These are phyloP conservation scores for Clonostachys sp. DNA, from an alignment of 2,329 filamentous ascomycete genomes.

Conservation along the genomic window DNA sequence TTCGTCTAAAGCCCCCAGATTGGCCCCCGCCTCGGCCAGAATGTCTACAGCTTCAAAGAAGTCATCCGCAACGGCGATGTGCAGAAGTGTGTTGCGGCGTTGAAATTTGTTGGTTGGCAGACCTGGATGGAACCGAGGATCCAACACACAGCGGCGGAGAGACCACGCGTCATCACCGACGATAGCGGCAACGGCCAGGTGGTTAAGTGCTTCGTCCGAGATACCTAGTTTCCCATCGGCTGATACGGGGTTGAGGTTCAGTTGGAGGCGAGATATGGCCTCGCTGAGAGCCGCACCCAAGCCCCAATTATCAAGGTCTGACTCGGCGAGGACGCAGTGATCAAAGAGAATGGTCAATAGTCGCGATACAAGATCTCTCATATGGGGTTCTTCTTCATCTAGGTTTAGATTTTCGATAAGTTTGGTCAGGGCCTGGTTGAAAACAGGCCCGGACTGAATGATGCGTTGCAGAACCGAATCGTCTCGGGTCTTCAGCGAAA, in stretches of 20 bases:
- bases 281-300: background rate
- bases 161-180: background rate
- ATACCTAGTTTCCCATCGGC: background rate
- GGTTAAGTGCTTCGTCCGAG: background rate
- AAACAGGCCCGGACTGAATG: slow-evolving; percentile 5
- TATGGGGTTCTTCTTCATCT: slow-evolving; percentile 3
- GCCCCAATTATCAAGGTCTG: background rate
- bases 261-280: background rate
- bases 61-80: slow-evolving; percentile 17
- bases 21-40: slow-evolving; percentile 16
- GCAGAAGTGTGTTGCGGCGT: slow-evolving; percentile 18
- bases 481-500: slow-evolving; percentile 11
- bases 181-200: background rate
- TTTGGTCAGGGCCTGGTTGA: slow-evolving; percentile 9
- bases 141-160: background rate
- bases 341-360: slow-evolving; percentile 15
- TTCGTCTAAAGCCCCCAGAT: slow-evolving; percentile 17
- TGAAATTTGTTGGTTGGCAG: slow-evolving; percentile 3
- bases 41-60: slow-evolving; percentile 16
- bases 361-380: slow-evolving; percentile 3
- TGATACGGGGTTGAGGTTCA: background rate
- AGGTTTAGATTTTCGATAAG: slow-evolving; percentile 8
- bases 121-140: background rate
- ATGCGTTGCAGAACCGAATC: slow-evolving; percentile 14
- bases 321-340: slow-evolving; percentile 5